Evolutionary conservation across 768 basidiomycete species (phyloP).

Genomic region (Fomitopsis serialis): DNA sequence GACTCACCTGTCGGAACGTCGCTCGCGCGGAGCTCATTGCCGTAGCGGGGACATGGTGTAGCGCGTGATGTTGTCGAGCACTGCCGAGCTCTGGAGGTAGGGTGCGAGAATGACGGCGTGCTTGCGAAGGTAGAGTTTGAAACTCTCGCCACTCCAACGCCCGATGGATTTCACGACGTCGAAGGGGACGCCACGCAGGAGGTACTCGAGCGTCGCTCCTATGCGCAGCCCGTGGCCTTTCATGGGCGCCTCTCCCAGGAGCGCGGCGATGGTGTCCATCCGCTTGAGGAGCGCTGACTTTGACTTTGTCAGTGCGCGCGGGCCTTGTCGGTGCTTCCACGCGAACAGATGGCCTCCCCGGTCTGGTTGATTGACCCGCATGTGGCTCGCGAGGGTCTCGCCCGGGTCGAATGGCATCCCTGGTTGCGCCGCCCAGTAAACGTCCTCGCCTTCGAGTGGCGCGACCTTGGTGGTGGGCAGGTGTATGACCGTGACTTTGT

Average conservation of each 20-base stretch:
- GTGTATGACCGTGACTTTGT: conserved; percentile 21
- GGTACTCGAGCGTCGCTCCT: conserved; percentile 30
- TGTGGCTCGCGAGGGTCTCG: conserved; percentile 20
- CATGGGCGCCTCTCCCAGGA: conserved; percentile 8
- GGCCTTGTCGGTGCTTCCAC: conserved; percentile 22
- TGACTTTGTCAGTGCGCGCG: conserved; percentile 24
- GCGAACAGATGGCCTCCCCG: conserved; percentile 25
- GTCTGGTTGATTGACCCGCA: conserved; percentile 25
- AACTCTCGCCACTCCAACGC: conserved; percentile 31
- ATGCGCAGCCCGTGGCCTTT: conserved; percentile 28
- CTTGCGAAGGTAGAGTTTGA: conserved; percentile 21
- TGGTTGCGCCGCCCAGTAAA: conserved; percentile 27
- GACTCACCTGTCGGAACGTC: background rate
- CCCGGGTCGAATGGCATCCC: conserved; percentile 20
- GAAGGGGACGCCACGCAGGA: conserved; percentile 31
- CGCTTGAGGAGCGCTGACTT: conserved; percentile 16
- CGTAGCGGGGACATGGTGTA: conserved; percentile 1
- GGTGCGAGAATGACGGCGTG: conserved; percentile 26
- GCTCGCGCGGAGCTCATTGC: no score
- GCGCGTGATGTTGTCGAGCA: background rate
- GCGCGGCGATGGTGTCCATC: conserved; percentile 8
- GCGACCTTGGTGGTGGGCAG: conserved; percentile 18
- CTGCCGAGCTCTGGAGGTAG: conserved; percentile 19
- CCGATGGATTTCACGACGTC: conserved; percentile 32
- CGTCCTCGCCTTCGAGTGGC: conserved; percentile 22